These are phyloP conservation scores for Orbilia quercus DNA, from an alignment of 2,329 filamentous ascomycete species.

Conservation along the genomic window DNA sequence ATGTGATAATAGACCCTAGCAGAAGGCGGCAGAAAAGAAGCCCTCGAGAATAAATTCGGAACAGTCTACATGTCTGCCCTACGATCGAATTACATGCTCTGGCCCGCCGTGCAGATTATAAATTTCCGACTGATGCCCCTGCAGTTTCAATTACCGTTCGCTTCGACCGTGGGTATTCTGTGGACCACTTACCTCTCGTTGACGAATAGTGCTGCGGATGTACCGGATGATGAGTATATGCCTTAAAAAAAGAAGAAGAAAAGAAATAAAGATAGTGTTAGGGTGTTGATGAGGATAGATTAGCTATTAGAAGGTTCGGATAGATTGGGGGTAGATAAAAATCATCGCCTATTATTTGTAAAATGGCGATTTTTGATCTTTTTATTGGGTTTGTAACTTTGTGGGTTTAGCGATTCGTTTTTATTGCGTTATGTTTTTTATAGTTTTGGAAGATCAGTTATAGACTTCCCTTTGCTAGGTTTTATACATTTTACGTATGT, in stretches of 20 bases:
- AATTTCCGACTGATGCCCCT: constrained; percentile 97
- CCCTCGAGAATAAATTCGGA: constrained; percentile 83
- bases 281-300: too few relatives aligned
- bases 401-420: background rate
- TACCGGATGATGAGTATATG: constrained; percentile 58
- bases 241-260: constrained; percentile 1
- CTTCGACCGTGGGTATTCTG: constrained; percentile 92
- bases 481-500: background rate
- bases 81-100: constrained; percentile 94
- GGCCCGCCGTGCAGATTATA: constrained; percentile 94
- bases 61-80: constrained; percentile 94
- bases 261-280: background rate
- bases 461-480: background rate
- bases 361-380: constrained; percentile 27
- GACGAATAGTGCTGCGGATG: constrained; percentile 84
- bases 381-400: too few relatives aligned
- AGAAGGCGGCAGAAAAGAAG: constrained; percentile 86
- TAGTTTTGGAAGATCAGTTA: constrained; percentile 5
- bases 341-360: constrained; percentile 54
- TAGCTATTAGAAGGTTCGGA: too few relatives aligned
- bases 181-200: constrained; percentile 98
- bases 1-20: constrained; percentile 73
- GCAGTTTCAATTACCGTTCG: constrained; percentile 96
- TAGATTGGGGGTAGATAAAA: too few relatives aligned
- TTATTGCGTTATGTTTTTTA: constrained; percentile 12